Percentiles rank a stretch among this genome's conserved stretches.
Conservation (phyloP, 2,329 filamentous ascomycete genomes). For the Pseudogymnoascus sp. region DNA sequence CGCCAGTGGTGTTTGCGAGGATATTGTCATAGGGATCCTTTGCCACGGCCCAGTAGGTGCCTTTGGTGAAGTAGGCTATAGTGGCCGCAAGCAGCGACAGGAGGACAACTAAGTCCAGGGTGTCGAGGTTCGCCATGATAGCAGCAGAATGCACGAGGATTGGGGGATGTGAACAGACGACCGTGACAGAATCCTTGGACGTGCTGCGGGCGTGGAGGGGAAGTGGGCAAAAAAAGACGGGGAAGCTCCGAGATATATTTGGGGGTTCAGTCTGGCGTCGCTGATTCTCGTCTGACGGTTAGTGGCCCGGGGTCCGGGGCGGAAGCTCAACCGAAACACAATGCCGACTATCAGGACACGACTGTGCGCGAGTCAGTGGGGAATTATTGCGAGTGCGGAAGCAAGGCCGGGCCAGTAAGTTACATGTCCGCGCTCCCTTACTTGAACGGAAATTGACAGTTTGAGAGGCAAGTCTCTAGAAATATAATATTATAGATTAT, state of each 20-base stretch:
- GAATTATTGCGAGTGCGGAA: background rate
- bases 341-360: background rate
- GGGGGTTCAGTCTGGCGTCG: background rate
- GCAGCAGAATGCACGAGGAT: background rate
- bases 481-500: background rate
- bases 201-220: background rate
- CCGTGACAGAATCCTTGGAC: background rate
- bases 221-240: background rate
- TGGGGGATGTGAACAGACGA: background rate
- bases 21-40: constrained; percentile 83
- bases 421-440: background rate
- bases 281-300: background rate
- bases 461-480: background rate
- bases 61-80: constrained; percentile 94
- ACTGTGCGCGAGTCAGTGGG: background rate
- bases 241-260: constrained; percentile 5
- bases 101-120: constrained; percentile 88
- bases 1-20: constrained; percentile 60
- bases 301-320: background rate
- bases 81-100: constrained; percentile 77
- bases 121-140: constrained; percentile 90
- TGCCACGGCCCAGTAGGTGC: constrained; percentile 79
- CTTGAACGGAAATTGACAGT: background rate
- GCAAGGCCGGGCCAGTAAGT: background rate
- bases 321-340: background rate